A percentile compares a stretch with the other conserved stretches of the same genome.
Evolutionary conservation across 2,329 filamentous ascomycete species (phyloP).

Genomic region (Septoria petroselini): DNA sequence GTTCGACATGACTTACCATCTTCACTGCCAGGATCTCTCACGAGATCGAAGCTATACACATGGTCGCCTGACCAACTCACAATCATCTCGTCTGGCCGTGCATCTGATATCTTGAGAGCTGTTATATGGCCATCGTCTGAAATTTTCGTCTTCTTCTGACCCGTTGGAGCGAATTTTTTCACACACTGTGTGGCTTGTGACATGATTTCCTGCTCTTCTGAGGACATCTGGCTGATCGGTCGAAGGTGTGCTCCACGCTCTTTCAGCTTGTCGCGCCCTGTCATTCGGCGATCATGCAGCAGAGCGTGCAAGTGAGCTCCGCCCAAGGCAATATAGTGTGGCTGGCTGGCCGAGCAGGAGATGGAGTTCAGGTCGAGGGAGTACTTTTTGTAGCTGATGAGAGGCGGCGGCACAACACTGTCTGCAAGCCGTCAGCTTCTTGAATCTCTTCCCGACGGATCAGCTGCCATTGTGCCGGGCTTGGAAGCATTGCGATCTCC

Average conservation of each 20-base stretch:
- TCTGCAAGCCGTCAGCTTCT: slow-evolving; percentile 40
- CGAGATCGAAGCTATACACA: slow-evolving; percentile 61
- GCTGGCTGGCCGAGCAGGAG: slow-evolving; percentile 64
- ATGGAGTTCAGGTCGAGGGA: slow-evolving; percentile 65
- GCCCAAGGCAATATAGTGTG: slow-evolving; percentile 66
- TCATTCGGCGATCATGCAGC: slow-evolving; percentile 66
- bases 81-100: slow-evolving; percentile 64
- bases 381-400: slow-evolving; percentile 65
- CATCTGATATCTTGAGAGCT: slow-evolving; percentile 68
- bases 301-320: slow-evolving; percentile 68
- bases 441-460: background rate
- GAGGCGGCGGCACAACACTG: slow-evolving; percentile 57
- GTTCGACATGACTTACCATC: slow-evolving; percentile 8
- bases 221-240: slow-evolving; percentile 42
- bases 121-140: slow-evolving; percentile 64
- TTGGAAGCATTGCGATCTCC: background rate
- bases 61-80: slow-evolving; percentile 64
- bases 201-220: slow-evolving; percentile 54
- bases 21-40: slow-evolving; percentile 52
- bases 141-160: slow-evolving; percentile 53
- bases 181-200: slow-evolving; percentile 63
- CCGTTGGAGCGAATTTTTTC: slow-evolving; percentile 61
- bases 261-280: slow-evolving; percentile 55
- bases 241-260: slow-evolving; percentile 53
- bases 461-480: background rate